Evolutionary conservation across 139 green algal genomes (phyloP), one percentile per base, ranked within the genome.

Genomic region (Picochlorum costavermella): DNA sequence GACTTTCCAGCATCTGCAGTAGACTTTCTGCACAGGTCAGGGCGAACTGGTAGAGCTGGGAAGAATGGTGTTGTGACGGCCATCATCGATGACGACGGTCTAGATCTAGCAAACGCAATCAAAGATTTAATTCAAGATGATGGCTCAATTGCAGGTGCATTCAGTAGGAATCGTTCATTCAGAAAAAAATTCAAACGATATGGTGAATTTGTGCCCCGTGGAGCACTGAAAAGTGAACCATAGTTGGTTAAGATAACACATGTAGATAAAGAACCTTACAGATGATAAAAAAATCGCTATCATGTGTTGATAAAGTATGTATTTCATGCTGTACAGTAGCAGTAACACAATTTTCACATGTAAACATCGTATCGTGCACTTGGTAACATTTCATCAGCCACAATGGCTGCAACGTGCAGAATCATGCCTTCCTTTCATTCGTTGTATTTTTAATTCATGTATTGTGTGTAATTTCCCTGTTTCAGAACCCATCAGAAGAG

Each of bases 11-110:
- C 76, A 10, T 89, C 79, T 29, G 88, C 92, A 3, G 81, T 97
- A n/a, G 89, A 96, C 69, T 98, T 95, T 36, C 53, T 98, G 56
- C 92, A 98, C 64, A 73, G 92, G 30, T 82, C 95, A 16, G 69
- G 82, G 5, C 72, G 89, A 37, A 95, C 89, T 4, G 88, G 76
- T 13, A 70, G 92, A 2, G 90, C 86, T 3, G 91, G 84, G 8
- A 64, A 66, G 26, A 25, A 8, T 4, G 92, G 92, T 14, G 81
- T 75, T 28, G 90, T 96, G 3, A 96, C 91, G 5, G 91, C 79
- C 3, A 69, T 98, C 43, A 92, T 86, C 73, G 69, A 53, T 12
- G 64, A 60, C 10, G 75, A 76, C 14, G 56, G 63, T 4, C 61
- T 49, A 28, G 45, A 64, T 8, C 74, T 97, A 55, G 91, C 85